A percentile compares a stretch with the other conserved stretches of the same genome.
These are phyloP conservation scores for Trypanosoma mega DNA, from an alignment of 208 protist genomes.

Conservation along the genomic window DNA sequence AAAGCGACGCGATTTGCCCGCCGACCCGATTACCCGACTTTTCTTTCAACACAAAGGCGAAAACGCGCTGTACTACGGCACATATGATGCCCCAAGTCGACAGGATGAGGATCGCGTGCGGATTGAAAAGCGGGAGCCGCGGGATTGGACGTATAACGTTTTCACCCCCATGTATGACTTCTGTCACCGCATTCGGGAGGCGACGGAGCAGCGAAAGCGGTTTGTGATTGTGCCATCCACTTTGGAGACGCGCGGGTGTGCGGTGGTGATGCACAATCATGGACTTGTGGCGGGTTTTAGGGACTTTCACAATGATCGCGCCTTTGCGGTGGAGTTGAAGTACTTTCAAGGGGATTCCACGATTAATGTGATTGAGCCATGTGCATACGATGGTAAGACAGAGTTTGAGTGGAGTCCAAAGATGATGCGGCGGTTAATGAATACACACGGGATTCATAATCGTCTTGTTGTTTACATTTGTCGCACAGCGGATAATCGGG, in stretches of 20 bases:
- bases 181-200: constrained; percentile 87
- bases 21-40: constrained; percentile 88
- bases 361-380: constrained; percentile 87
- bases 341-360: constrained; percentile 90
- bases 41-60: constrained; percentile 93
- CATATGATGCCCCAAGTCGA: constrained; percentile 69
- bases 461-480: constrained; percentile 85
- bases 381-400: constrained; percentile 82
- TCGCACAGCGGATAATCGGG: constrained; percentile 80
- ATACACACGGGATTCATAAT: constrained; percentile 87
- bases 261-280: constrained; percentile 84
- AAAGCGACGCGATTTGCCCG: constrained; percentile 77
- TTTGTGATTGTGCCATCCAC: constrained; percentile 91
- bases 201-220: constrained; percentile 82
- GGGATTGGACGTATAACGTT: constrained; percentile 74
- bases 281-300: constrained; percentile 88
- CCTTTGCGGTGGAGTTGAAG: constrained; percentile 91
- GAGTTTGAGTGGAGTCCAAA: constrained; percentile 93
- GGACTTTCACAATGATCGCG: constrained; percentile 91
- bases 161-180: constrained; percentile 88
- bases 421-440: constrained; percentile 88
- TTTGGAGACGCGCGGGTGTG: constrained; percentile 83
- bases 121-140: constrained; percentile 78
- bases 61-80: constrained; percentile 90
- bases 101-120: constrained; percentile 83